Base-by-base conservation (phyloP, 2,329 filamentous ascomycete genomes). In the Escovopsis sp. region DNA sequence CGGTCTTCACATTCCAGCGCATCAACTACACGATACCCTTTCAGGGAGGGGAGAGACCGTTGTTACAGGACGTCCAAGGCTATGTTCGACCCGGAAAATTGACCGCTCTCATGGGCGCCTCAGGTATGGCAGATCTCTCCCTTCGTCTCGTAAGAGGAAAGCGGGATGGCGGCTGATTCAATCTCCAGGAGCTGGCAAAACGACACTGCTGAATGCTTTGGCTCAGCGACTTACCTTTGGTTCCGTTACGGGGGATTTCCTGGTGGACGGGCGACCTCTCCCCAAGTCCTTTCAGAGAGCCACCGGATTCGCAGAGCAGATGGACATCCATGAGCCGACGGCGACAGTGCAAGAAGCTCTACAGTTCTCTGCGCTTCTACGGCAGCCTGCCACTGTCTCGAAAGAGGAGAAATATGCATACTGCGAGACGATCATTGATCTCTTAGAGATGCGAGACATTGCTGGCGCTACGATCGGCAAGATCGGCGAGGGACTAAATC, bases 41-140 rank as follows among this genome's bases (percentile, higher is more conserved):
- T 41, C 81, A 84, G 48, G 65, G 66, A 3, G 72, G 82, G 34
- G 58, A 69, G n/a, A 68, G 79, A 15, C 71, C 75, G 33, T 69
- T 90, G 36, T 60, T 90, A 15, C 72, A 86, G 40, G 68, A 85
- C 40, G 77, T 88, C 1, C 76, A 87, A 46, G 83, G 83, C n/a
- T 88, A 78, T 65, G 81, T 90, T 30, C 80, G 83, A 41, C 83
- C 84, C 1, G 83, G 83, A 23, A 86, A 79, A 35, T 57, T 87
- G 34, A 87, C 81, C 9, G 83, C 81, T 8, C 65, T 87, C 1
- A 88, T 88, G 82, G 79, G 65, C 26, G 62, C 64, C 16, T 66
- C 63, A 29, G 62, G 57, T 50, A 53, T 46, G 45, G 38, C 33
- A 37, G 23, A 40, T 3, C 4, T 13, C 5, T 25, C 21, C 21